phyloP scores from a whole-genome alignment of 805 yeast species.

The Wickerhamiella australiensis region DNA sequence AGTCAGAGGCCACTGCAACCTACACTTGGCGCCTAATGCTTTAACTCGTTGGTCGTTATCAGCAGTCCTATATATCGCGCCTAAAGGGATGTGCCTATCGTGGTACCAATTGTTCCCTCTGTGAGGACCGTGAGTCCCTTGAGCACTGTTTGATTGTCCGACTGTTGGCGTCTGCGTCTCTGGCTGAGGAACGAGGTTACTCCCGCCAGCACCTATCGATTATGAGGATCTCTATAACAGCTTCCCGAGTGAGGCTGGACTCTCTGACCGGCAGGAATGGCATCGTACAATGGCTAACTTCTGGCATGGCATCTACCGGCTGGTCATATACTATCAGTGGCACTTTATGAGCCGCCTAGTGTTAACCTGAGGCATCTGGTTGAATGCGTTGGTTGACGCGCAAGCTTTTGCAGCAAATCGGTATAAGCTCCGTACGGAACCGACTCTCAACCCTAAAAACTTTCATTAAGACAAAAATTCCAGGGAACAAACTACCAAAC shows the following conservation, averaged over 20 bases:
- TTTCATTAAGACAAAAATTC: no score
- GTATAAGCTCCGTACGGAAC: no score
- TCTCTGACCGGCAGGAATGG: neutral
- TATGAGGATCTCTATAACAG: neutral
- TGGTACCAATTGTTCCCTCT: neutral
- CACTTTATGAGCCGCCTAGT: neutral
- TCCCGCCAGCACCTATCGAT: neutral
- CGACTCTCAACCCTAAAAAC: no score
- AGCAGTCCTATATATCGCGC: neutral
- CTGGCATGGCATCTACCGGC: neutral
- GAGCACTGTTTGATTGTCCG: neutral
- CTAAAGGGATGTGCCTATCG: neutral
- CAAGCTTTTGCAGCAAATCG: no score
- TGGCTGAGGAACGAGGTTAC: no score
- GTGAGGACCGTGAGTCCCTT: neutral
- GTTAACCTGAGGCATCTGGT: neutral
- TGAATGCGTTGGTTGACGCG: neutral
- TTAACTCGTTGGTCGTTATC: neutral
- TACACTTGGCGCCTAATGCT: neutral
- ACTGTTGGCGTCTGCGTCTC: no score
- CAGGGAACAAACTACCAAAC: no score
- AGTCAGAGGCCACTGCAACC: no score
- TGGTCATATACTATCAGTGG: neutral
- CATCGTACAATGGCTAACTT: neutral
- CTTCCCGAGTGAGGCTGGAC: neutral